These are phyloP conservation scores for Phialemonium atrogriseum DNA, from an alignment of 2,329 filamentous ascomycete genomes.

Conservation along the genomic window DNA sequence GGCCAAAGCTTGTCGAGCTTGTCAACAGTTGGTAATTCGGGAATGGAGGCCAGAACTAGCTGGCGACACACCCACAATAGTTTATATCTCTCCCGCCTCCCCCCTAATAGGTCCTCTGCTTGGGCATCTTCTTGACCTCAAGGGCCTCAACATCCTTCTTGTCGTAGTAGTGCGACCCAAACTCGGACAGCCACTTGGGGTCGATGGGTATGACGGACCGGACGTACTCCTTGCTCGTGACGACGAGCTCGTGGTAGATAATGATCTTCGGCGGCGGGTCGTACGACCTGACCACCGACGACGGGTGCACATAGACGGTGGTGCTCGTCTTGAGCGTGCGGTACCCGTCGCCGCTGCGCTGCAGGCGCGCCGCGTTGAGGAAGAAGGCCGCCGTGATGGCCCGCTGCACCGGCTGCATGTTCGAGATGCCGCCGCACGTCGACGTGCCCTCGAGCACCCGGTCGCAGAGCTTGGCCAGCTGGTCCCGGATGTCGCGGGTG, in stretches of 20 bases:
- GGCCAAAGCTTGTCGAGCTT: too few relatives aligned
- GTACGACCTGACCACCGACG: slow-evolving; percentile 67
- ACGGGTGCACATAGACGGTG: slow-evolving; percentile 87
- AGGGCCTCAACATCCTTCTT: slow-evolving; percentile 78
- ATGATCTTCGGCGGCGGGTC: slow-evolving; percentile 75
- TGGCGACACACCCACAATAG: too few relatives aligned
- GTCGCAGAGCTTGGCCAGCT: slow-evolving; percentile 86
- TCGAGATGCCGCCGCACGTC: slow-evolving; percentile 61
- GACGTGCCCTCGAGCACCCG: slow-evolving; percentile 73
- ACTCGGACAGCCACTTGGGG: slow-evolving; percentile 75
- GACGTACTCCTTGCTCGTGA: slow-evolving; percentile 90
- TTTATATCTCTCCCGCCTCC: too few relatives aligned
- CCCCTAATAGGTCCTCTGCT: slow-evolving; percentile 16
- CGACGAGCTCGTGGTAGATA: slow-evolving; percentile 76
- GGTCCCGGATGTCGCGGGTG: slow-evolving; percentile 85
- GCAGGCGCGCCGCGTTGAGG: slow-evolving; percentile 78
- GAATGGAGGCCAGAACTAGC: too few relatives aligned
- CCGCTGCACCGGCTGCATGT: slow-evolving; percentile 74
- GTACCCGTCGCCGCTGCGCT: slow-evolving; percentile 79
- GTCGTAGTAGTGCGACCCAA: slow-evolving; percentile 93
- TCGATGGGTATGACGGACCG: slow-evolving; percentile 78
- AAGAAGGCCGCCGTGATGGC: slow-evolving; percentile 91
- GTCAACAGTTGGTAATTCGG: too few relatives aligned
- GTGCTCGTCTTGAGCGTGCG: slow-evolving; percentile 85
- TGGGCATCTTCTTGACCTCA: slow-evolving; percentile 61